Conservation (phyloP, 192 early-diverging fungal genomes). For the Oehlia diaphana region DNA sequence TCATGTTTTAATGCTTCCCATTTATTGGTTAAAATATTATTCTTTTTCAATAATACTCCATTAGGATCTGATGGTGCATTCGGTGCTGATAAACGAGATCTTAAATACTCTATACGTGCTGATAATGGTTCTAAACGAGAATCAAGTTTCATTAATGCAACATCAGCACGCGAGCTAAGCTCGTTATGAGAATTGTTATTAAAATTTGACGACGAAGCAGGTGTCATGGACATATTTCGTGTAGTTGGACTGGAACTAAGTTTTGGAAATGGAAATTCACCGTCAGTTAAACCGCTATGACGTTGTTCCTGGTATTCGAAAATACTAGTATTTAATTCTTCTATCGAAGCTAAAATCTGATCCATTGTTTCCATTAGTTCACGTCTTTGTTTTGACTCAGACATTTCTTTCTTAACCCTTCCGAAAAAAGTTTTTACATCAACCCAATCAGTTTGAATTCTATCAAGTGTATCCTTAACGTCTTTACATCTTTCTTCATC, state of each 20-base stretch:
- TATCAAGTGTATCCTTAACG: conserved; percentile 40
- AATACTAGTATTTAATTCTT: conserved; percentile 43
- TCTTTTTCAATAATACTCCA: conserved; percentile 35
- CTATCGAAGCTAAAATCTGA: conserved; percentile 43
- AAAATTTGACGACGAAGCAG: neutral
- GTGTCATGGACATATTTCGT: neutral
- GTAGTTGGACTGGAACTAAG: conserved; percentile 12
- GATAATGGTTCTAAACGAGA: conserved; percentile 53
- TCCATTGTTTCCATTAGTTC: conserved; percentile 41
- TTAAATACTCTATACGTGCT: conserved; percentile 48
- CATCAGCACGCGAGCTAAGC: conserved; percentile 16
- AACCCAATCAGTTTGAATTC: conserved; percentile 56
- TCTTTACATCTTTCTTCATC: conserved; percentile 27
- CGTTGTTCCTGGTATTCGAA: conserved; percentile 48
- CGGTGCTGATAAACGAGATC: conserved; percentile 34
- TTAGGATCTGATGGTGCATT: conserved; percentile 35
- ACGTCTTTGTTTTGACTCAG: conserved; percentile 38
- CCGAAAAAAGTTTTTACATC: conserved; percentile 55
- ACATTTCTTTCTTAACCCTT: conserved; percentile 50
- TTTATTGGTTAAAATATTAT: conserved; percentile 32
- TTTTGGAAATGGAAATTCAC: conserved; percentile 5
- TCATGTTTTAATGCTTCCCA: conserved; percentile 58
- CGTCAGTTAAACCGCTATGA: conserved; percentile 25
- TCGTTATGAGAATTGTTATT: neutral
- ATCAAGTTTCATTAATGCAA: conserved; percentile 44